Conservation (phyloP, 2,329 filamentous ascomycete genomes). For the Colletotrichum falcatum region DNA sequence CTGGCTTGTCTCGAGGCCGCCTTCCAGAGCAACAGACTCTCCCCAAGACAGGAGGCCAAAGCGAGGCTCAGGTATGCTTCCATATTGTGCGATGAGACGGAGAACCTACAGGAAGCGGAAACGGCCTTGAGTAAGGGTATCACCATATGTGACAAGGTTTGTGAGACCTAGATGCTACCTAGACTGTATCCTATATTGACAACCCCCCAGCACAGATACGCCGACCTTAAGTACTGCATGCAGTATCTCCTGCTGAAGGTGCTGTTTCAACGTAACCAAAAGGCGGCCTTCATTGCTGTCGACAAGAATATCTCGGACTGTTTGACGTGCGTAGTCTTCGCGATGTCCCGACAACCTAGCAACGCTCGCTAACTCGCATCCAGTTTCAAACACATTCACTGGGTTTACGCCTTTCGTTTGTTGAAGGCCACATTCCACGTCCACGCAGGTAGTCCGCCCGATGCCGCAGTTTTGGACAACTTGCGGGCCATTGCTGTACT, state of each 20-base stretch:
- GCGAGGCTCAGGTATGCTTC: conserved; percentile 78
- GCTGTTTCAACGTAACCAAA: conserved; percentile 76
- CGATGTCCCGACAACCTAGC: not conserved
- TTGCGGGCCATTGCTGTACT: conserved; percentile 71
- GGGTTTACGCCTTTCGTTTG: conserved; percentile 83
- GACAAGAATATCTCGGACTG: conserved; percentile 77
- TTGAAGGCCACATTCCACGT: conserved; percentile 78
- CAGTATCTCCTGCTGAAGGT: conserved; percentile 79
- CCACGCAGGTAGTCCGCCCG: conserved; percentile 69
- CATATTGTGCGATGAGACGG: conserved; percentile 79
- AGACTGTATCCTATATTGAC: conserved; percentile 39
- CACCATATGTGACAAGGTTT: conserved; percentile 74
- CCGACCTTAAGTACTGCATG: conserved; percentile 82
- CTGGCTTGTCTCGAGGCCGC: conserved; percentile 79
- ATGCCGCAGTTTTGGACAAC: conserved; percentile 75
- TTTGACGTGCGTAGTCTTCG: conserved; percentile 64
- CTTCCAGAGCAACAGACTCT: conserved; percentile 69
- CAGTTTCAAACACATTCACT: conserved; percentile 74
- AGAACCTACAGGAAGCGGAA: conserved; percentile 80
- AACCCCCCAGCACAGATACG: conserved; percentile 61
- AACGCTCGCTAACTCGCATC: conserved; percentile 18
- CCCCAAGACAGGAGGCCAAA: conserved; percentile 75
- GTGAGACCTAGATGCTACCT: conserved; percentile 5
- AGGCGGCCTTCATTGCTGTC: conserved; percentile 78
- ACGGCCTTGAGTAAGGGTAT: conserved; percentile 78